Conservation (phyloP, 768 basidiomycete species). For the Boletus subparvulus region DNA sequence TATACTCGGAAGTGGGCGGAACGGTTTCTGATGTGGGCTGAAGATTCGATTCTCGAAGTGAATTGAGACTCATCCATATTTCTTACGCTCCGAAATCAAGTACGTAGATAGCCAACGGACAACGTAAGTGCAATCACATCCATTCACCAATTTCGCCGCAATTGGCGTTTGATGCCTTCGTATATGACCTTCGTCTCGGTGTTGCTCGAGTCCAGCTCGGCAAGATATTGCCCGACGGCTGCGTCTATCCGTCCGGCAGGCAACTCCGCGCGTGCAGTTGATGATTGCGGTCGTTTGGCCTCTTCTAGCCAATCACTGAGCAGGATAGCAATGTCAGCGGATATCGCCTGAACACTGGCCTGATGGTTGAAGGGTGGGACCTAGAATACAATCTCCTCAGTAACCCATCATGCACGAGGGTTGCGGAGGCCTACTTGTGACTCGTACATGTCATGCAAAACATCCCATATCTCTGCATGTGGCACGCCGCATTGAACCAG, state of each 20-base stretch:
- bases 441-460: slow-evolving; percentile 83
- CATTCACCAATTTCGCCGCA: slow-evolving; percentile 70
- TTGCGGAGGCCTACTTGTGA: slow-evolving; percentile 61
- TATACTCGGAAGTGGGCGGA: slow-evolving; percentile 60
- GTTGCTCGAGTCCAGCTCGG: slow-evolving; percentile 62
- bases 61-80: slow-evolving; percentile 33
- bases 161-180: slow-evolving; percentile 67
- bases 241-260: slow-evolving; percentile 76
- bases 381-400: slow-evolving; percentile 35
- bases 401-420: background rate
- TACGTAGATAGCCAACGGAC: slow-evolving; percentile 16
- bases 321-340: slow-evolving; percentile 79
- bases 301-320: slow-evolving; percentile 79
- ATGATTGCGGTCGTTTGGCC: slow-evolving; percentile 71
- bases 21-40: slow-evolving; percentile 64
- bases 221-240: slow-evolving; percentile 71
- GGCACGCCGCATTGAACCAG: slow-evolving; percentile 82
- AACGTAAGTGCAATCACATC: slow-evolving; percentile 6
- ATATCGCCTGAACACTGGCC: slow-evolving; percentile 74
- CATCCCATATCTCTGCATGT: slow-evolving; percentile 79
- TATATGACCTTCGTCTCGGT: slow-evolving; percentile 63
- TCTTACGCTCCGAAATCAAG: slow-evolving; percentile 11
- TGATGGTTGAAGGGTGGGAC: slow-evolving; percentile 84
- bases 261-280: slow-evolving; percentile 60
- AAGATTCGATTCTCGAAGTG: slow-evolving; percentile 81